Conservation (phyloP, 1,139 yeast genomes). For the Geotrichum cucujoidarum region DNA sequence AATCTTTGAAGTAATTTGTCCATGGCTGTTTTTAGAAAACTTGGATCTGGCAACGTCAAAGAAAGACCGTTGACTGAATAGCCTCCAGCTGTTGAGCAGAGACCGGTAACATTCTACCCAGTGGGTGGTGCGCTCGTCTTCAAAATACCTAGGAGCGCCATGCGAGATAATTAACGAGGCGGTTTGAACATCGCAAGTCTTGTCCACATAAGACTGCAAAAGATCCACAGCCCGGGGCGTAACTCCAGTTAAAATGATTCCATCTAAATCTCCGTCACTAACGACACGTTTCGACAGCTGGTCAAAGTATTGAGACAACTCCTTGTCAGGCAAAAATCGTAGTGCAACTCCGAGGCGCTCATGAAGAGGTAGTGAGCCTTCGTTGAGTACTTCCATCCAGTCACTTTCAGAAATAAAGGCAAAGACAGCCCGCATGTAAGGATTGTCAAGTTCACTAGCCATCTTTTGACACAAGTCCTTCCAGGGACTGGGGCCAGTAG, state of each 20-base stretch:
- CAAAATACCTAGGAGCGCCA: slow-evolving; percentile 78
- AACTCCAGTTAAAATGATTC: slow-evolving; percentile 81
- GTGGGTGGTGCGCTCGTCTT: slow-evolving; percentile 60
- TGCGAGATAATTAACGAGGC: slow-evolving; percentile 77
- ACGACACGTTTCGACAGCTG: slow-evolving; percentile 69
- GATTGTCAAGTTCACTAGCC: slow-evolving; percentile 83
- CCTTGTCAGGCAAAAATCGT: slow-evolving; percentile 75
- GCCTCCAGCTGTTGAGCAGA: slow-evolving; percentile 79
- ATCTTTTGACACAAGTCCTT: slow-evolving; percentile 84
- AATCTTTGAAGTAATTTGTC: slow-evolving; percentile 46
- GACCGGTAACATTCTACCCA: slow-evolving; percentile 70
- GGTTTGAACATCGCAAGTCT: slow-evolving; percentile 89
- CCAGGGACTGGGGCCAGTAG: slow-evolving; percentile 74
- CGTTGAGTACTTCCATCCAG: slow-evolving; percentile 95
- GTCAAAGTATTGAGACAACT: slow-evolving; percentile 49
- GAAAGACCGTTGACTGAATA: slow-evolving; percentile 71
- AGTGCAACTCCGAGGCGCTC: slow-evolving; percentile 89
- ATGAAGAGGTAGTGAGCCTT: slow-evolving; percentile 76
- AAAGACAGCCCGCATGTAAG: slow-evolving; percentile 85
- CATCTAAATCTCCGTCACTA: slow-evolving; percentile 79
- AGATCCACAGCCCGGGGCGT: slow-evolving; percentile 75
- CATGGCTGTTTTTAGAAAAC: slow-evolving; percentile 52
- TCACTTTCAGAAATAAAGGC: slow-evolving; percentile 92
- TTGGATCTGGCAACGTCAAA: slow-evolving; percentile 77
- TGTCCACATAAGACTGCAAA: slow-evolving; percentile 79